Base-by-base conservation (phyloP, 192 early-diverging fungal genomes). In the Gaertneriomyces sp. region DNA sequence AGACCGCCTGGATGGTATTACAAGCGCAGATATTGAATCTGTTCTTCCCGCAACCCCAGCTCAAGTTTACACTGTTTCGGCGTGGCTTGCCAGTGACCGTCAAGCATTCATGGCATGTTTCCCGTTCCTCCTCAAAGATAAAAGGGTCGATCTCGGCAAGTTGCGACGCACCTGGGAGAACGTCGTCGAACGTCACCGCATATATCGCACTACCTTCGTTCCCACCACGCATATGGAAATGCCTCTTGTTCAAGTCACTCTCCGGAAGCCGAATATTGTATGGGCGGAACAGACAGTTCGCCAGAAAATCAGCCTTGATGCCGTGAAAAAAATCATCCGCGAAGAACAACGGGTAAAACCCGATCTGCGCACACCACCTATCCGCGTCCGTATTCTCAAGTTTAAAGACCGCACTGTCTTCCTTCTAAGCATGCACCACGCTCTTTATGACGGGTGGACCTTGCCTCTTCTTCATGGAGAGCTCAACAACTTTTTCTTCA, bases 401-500 rank as follows among this genome's bases (percentile, higher is more conserved):
- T 45, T 19, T 39, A 11, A 11, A 12, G 40, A 7, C 25, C 33
- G 10, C 8, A 17, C 56, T 19, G 39, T 42, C 45, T 61, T 74
- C 7, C 14, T 74, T 9, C 41, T 73, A 5, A 74, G 67, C 17
- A 53, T 76, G 6, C 64, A 70, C 52, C 74, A 76, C 46, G 49
- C 66, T 6, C 33, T 74, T 8, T 76, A 74, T 53, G 74, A 76
- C 19, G 74, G 73, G 10, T 75, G 72, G 74, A 47, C 25, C 38
- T n/a, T 75, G 17, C 49, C 41, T 4, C 16, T 72, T 9, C 50
- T 70, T 40, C 39, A 42, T 0, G 57, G 42, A 12, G 66, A 72
- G n/a, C 54, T 72, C 25, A 33, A 33, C 25, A 33, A 33, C 25
- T 33, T 33, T 33, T 33, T 33, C 25, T 33, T 33, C 25, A 33